Evolutionary conservation across 2,329 filamentous ascomycete genomes (phyloP).

Genomic region (Graphiopsis chlorocephala): DNA sequence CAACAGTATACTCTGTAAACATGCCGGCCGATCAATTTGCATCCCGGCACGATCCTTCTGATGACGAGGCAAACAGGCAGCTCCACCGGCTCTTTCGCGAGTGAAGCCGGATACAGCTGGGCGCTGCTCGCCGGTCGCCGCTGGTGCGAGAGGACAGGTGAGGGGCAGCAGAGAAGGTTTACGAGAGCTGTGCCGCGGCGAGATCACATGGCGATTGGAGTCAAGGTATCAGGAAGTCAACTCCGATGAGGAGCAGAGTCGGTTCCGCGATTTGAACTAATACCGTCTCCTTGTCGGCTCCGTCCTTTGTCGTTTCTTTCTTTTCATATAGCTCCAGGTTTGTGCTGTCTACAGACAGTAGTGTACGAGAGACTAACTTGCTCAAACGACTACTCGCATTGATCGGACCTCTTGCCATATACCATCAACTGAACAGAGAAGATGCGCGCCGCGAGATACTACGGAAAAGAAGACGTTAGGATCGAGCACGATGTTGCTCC

Average conservation of each 20-base stretch:
- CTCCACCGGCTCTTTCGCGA: too few relatives aligned
- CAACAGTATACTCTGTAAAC: neutral
- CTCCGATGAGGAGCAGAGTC: neutral
- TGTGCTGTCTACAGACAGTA: neutral
- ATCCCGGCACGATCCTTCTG: neutral
- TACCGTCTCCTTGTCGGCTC: neutral
- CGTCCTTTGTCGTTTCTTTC: neutral
- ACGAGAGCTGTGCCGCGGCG: neutral
- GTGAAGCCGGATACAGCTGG: neutral
- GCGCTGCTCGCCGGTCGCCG: neutral
- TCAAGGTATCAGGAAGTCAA: neutral
- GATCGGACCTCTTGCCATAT: neutral
- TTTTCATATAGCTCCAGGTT: neutral
- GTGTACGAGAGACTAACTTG: neutral
- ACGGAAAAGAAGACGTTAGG: constrained; percentile 55
- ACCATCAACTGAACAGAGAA: neutral
- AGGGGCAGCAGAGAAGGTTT: constrained; percentile 1
- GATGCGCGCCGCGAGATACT: constrained; percentile 56
- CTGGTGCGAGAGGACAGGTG: neutral
- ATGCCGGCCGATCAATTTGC: neutral
- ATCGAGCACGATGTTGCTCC: constrained; percentile 51
- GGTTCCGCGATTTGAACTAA: neutral
- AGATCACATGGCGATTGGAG: neutral
- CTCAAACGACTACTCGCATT: neutral
- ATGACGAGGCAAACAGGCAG: neutral